phyloP scores from a whole-genome alignment of 139 green algal species.

The Asterochloris sp. region DNA sequence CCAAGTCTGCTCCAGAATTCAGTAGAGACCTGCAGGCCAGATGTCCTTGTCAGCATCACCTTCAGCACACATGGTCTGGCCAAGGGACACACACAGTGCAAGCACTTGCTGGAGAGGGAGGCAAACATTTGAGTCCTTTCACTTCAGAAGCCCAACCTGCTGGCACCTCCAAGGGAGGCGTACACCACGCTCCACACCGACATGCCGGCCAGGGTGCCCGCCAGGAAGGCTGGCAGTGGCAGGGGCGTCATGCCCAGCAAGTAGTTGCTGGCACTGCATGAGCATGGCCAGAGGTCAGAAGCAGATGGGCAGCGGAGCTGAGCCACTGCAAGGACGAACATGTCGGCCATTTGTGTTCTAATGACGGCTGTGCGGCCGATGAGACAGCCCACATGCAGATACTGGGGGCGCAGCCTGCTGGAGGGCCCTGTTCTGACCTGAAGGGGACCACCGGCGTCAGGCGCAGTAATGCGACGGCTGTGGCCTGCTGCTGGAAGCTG shows the following conservation, averaged over 20 bases:
- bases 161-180: conserved; percentile 67
- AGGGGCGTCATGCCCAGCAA: conserved; percentile 76
- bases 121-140: too few relatives aligned
- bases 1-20: conserved; percentile 45
- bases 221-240: conserved; percentile 55
- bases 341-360: background rate
- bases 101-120: too few relatives aligned
- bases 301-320: too few relatives aligned
- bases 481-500: conserved; percentile 63
- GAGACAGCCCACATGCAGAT: background rate
- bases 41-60: too few relatives aligned
- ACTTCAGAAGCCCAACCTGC: background rate
- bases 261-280: conserved; percentile 75
- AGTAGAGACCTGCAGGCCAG: conserved; percentile 41
- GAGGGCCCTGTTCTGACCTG: conserved; percentile 28
- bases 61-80: too few relatives aligned
- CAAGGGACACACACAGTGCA: too few relatives aligned
- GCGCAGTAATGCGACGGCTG: conserved; percentile 66
- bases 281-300: background rate
- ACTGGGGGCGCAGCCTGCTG: background rate
- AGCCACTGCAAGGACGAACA: background rate
- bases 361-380: background rate
- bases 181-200: conserved; percentile 68
- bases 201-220: conserved; percentile 67
- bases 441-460: conserved; percentile 79